phyloP scores from a whole-genome alignment of 257 asterid genomes.

The Fraxinus americana region DNA sequence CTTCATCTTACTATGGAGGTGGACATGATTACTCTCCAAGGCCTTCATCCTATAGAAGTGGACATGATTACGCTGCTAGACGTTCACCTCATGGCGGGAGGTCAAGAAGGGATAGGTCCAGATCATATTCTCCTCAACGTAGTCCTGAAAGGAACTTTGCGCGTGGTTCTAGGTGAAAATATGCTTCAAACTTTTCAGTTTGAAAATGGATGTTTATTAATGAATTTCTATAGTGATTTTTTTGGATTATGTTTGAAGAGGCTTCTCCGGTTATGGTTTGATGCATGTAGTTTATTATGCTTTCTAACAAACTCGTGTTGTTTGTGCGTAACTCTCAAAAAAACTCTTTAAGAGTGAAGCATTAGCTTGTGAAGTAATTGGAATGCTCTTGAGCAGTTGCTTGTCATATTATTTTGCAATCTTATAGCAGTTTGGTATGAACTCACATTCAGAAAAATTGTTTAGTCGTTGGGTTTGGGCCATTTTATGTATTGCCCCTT shows the following conservation, averaged over 20 bases:
- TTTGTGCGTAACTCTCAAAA: too few species aligned
- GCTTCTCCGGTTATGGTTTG: too few species aligned
- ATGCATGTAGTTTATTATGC: too few species aligned
- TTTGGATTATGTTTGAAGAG: too few species aligned
- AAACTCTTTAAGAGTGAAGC: too few species aligned
- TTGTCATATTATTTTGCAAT: background rate
- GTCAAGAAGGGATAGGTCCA: constrained; percentile 74
- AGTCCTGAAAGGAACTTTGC: constrained; percentile 59
- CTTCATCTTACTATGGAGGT: constrained; percentile 41
- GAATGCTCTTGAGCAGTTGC: background rate
- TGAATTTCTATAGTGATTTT: too few species aligned
- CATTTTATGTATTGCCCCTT: too few species aligned
- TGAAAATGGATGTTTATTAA: too few species aligned
- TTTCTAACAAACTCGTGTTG: too few species aligned
- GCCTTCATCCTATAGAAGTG: constrained; percentile 47
- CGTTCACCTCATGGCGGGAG: constrained; percentile 75
- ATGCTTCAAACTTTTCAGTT: background rate
- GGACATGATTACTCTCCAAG: constrained; percentile 73
- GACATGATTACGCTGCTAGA: constrained; percentile 46
- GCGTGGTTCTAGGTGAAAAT: constrained; percentile 66
- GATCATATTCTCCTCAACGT: constrained; percentile 80
- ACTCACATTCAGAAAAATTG: too few species aligned
- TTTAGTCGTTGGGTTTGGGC: too few species aligned
- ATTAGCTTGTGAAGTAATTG: constrained; percentile 5
- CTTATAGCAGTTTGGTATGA: too few species aligned